Conservation (phyloP, 306 rosid genomes). For the Inga leiocalycina region DNA sequence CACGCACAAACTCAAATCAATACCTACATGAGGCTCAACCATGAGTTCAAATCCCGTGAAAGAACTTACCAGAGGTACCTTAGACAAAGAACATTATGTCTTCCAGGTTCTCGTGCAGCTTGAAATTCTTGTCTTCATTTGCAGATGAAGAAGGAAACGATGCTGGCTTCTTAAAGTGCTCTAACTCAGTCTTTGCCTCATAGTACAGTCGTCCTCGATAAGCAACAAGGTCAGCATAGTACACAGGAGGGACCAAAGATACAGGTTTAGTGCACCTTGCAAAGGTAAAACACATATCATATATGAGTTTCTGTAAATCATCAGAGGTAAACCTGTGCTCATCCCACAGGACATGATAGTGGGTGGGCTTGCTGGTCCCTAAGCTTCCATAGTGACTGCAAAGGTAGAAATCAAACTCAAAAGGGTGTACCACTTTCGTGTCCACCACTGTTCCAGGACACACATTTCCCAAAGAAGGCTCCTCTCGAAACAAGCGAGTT, state of each 20-base stretch:
- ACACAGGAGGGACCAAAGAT: constrained; percentile 78
- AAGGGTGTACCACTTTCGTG: constrained; percentile 61
- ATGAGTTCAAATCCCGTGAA: neutral
- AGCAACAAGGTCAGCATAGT: constrained; percentile 88
- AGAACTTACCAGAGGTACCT: neutral
- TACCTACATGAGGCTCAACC: constrained; percentile 1
- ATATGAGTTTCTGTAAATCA: constrained; percentile 67
- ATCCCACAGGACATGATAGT: constrained; percentile 79
- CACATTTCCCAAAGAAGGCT: constrained; percentile 50
- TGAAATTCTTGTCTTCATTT: constrained; percentile 40
- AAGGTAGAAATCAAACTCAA: constrained; percentile 78
- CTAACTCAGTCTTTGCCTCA: constrained; percentile 48
- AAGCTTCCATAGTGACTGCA: constrained; percentile 74
- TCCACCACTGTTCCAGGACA: constrained; percentile 81
- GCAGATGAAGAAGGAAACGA: constrained; percentile 40
- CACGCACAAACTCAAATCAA: constrained; percentile 52
- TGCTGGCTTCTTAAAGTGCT: constrained; percentile 36
- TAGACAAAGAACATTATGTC: constrained; percentile 68
- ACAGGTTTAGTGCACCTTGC: constrained; percentile 90
- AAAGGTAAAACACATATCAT: constrained; percentile 74
- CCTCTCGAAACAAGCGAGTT: constrained; percentile 67
- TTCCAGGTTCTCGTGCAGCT: constrained; percentile 58
- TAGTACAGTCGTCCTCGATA: constrained; percentile 75
- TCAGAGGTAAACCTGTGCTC: constrained; percentile 78
- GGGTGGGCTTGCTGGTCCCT: constrained; percentile 88